Evolutionary conservation across 2,329 filamentous ascomycete species (phyloP), one percentile per base, ranked within the genome.

Genomic region (Sclerotiophoma versabilis): DNA sequence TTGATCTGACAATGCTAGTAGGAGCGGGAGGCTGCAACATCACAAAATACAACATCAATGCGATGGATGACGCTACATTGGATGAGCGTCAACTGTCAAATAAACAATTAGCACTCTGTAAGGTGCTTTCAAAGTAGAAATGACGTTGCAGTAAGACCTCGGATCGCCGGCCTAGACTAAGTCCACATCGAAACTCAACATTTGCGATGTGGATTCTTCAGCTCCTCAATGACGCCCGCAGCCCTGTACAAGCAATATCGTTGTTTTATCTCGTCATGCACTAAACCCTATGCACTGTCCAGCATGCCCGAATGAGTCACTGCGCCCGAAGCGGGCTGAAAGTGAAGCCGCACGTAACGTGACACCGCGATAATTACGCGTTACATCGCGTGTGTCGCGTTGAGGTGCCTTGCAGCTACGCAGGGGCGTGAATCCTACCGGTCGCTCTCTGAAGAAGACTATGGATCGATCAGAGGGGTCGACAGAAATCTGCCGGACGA

Each of bases 321-420:
- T 7, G 25, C 30, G 26, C 38, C 51, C 51, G 22, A 49, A 49
- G 17, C 17, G 34, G 41, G 34, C 29, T 42, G 39, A 36, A 9
- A 34, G 44, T 48, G 29, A 39, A 41, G 23, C 45, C 15, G 29
- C 9, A 27, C 32, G 46, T 54, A 54, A 54, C 51, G 51, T 54
- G 51, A 54, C 45, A 54, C 45, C 51, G 51, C 45, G 51, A 49
- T 22, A 36, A 54, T 33, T 23, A 45, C 51, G 51, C 51, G 51
- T 54, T 49, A 49, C 51, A 54, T 54, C 51, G 51, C 39, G 45
- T 54, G 45, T 26, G 33, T 49, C 51, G 51, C 46, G 51, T 46
- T 36, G 45, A 45, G 17, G 23, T 17, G 9, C 45, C 45, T 49
- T 54, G 39, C 41, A 38, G 29, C 23, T n/a, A 15, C 26, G 33